These are phyloP conservation scores for Tephrocybe sp. DNA, from an alignment of 768 basidiomycete genomes.

Conservation along the genomic window DNA sequence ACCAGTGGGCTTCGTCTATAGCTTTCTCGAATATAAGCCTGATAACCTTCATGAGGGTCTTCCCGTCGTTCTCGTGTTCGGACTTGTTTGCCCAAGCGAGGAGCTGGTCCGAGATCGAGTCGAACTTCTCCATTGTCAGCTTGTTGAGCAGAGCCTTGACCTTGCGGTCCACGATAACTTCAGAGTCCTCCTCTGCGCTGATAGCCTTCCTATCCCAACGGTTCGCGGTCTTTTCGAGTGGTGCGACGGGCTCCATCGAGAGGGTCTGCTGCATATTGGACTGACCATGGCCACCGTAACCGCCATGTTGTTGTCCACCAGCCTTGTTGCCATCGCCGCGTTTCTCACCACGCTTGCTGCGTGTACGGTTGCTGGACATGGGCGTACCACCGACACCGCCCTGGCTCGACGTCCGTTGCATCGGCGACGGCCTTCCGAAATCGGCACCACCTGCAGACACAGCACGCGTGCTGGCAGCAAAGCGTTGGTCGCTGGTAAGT, in stretches of 20 bases:
- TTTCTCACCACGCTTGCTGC: slow-evolving; percentile 84
- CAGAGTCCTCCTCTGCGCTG: slow-evolving; percentile 58
- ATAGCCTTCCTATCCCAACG: slow-evolving; percentile 71
- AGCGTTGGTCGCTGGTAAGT: slow-evolving; percentile 71
- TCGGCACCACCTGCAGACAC: slow-evolving; percentile 55
- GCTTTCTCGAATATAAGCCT: slow-evolving; percentile 96
- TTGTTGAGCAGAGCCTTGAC: slow-evolving; percentile 92
- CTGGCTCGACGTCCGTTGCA: slow-evolving; percentile 70
- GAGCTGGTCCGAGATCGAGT: slow-evolving; percentile 93
- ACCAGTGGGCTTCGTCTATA: slow-evolving; percentile 93
- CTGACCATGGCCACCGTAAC: slow-evolving; percentile 27
- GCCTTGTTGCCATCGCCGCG: slow-evolving; percentile 55
- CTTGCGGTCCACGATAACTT: slow-evolving; percentile 88
- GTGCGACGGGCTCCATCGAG: slow-evolving; percentile 65
- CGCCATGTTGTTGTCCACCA: slow-evolving; percentile 33
- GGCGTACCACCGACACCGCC: slow-evolving; percentile 52
- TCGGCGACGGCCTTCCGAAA: slow-evolving; percentile 53
- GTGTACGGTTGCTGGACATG: slow-evolving; percentile 55
- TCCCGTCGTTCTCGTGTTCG: slow-evolving; percentile 87
- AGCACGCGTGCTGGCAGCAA: slow-evolving; percentile 46
- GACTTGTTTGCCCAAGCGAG: slow-evolving; percentile 94
- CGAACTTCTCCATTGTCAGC: slow-evolving; percentile 95
- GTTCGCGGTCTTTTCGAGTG: slow-evolving; percentile 76
- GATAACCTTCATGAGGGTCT: slow-evolving; percentile 94
- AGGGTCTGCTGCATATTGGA: slow-evolving; percentile 24